Evolutionary conservation across 805 yeast genomes (phyloP), one percentile per base, ranked within the genome.

Genomic region (Ogataea paraovalis): DNA sequence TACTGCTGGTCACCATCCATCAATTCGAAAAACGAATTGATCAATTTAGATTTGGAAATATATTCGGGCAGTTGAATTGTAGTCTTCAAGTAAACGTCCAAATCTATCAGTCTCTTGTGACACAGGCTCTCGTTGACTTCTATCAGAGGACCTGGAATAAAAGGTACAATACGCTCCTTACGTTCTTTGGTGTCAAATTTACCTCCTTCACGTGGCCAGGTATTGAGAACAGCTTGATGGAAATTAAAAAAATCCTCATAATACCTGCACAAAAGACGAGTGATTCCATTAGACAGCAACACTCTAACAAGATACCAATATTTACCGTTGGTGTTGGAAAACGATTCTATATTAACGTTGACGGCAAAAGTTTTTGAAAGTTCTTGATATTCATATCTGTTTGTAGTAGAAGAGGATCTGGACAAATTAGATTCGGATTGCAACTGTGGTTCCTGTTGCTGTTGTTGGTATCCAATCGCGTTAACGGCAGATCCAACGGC

Each of bases 231-330:
- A 52, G 76, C 80, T 44, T 90, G 90, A 64, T 94, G 99, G 62
- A 91, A 79, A 64, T 94, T 96, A 66, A 91, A 94, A 63, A 94
- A 94, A 69, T 94, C 99, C 65, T 92, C 97, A 68, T 94, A 94
- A 68, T 78, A 91, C 50, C 99, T 76, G 66, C 94, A 89, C 53
- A 94, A 71, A 50, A 81, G 79, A 48, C 97, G 75, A 19, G 68
- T 64, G 44, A 75, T 74, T n/a, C 92, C 94, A 61, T 83, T 80
- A 16, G 83, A 75, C 54, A 88, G 67, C 47, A 77, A 74, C 22
- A 86, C 88, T 30, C 76, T 71, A 3, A 92, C 78, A 47, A 87
- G 76, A 68, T 86, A 92, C 88, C 96, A 92, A 67, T 87, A 92
- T 52, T 95, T 78, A 16, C 92, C 96, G 50, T 85, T 87, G 49